Conservation (phyloP, 2,329 filamentous ascomycete species). For the Elsinoe australis region DNA sequence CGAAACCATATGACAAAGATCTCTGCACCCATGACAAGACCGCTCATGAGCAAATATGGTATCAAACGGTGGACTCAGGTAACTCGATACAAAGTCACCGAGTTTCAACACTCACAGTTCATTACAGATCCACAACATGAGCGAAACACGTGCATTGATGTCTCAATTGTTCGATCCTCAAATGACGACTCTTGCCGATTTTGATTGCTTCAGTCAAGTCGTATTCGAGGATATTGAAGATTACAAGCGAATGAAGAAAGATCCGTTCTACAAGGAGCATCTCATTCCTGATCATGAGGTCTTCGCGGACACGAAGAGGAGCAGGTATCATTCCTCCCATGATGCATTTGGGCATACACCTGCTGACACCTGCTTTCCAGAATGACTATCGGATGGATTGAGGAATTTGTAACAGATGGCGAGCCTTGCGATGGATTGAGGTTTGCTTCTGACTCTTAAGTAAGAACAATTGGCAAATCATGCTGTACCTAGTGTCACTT, state of each 20-base stretch:
- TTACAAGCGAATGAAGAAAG: conserved; percentile 43
- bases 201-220: conserved; percentile 45
- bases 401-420: conserved; percentile 37
- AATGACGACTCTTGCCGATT: conserved; percentile 44
- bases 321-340: too few relatives aligned
- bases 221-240: conserved; percentile 40
- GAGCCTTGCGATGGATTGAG: conserved; percentile 24
- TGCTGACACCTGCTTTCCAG: conserved; percentile 22
- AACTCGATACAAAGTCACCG: neutral
- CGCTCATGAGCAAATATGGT: conserved; percentile 45
- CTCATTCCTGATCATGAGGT: conserved; percentile 42
- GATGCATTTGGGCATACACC: conserved; percentile 23
- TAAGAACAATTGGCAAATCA: neutral
- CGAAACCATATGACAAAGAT: conserved; percentile 42
- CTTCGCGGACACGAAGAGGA: conserved; percentile 44
- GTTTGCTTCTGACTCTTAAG: conserved; percentile 17
- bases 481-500: too few relatives aligned
- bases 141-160: conserved; percentile 36
- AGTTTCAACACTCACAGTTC: neutral
- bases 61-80: conserved; percentile 42
- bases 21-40: conserved; percentile 41
- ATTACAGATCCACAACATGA: conserved; percentile 39
- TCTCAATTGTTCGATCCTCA: conserved; percentile 38
- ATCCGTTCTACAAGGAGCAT: conserved; percentile 43
- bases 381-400: conserved; percentile 44